Conservation (phyloP, 1,139 yeast species). For the Diutina siamensis region DNA sequence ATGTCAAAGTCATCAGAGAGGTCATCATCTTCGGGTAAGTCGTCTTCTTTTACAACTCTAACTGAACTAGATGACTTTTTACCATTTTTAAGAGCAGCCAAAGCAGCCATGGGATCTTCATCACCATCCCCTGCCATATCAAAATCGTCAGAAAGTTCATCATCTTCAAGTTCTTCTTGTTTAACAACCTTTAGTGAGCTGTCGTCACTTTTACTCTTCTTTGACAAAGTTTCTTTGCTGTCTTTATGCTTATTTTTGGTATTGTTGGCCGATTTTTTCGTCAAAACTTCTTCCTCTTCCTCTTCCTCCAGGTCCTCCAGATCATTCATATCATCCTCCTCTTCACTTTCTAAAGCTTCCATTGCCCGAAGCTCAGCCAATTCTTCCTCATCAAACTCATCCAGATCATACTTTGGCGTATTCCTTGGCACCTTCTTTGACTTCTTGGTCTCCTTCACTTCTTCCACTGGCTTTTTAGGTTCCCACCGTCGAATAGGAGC, state of each 20-base stretch:
- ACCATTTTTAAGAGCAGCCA: neutral
- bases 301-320: neutral
- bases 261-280: too few species aligned
- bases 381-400: conserved; percentile 13
- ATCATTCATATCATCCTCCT: neutral
- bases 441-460: neutral
- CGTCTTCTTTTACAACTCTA: conserved; percentile 1
- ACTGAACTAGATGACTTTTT: neutral
- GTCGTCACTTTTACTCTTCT: too few species aligned
- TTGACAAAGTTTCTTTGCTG: too few species aligned
- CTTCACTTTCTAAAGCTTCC: conserved; percentile 4
- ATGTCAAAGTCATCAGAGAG: neutral
- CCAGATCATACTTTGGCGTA: neutral
- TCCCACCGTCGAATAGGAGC: neutral
- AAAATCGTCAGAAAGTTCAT: neutral
- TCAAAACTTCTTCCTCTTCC: too few species aligned
- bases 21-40: neutral
- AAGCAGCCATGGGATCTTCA: neutral
- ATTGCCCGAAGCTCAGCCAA: neutral
- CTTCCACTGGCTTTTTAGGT: neutral
- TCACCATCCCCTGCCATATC: conserved; percentile 1
- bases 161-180: conserved; percentile 1
- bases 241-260: too few species aligned
- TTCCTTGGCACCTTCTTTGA: neutral
- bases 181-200: neutral